Base-by-base conservation (phyloP, 768 basidiomycete genomes). In the Lactifluus echinatus region DNA sequence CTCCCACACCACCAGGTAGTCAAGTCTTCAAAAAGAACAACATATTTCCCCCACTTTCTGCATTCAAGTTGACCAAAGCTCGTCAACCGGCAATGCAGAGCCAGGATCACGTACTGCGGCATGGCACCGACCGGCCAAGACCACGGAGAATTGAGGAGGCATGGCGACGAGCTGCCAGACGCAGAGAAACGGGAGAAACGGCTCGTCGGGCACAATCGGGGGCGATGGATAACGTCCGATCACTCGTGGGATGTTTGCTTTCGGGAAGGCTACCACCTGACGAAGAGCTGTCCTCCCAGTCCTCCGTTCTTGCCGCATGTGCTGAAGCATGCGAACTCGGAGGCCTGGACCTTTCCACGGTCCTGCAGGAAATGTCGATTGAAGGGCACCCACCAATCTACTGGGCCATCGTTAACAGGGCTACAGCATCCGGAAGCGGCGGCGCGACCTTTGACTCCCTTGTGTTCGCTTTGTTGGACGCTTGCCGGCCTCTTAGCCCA, bases 301-400 rank as follows among this genome's bases (percentile, higher is more conserved):
- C 15, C 8, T 11, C 58, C n/a, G 76, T 84, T 31, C 74, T 88
- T 8, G 75, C 77, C 37, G 81, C 79, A 59, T 88, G 86, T 63
- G 74, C 76, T 3, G 79, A 80, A n/a, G 81, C 82, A 0, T 87
- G 86, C 60, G 63, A 68, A 12, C 64, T 73, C 0, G 73, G 80
- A 42, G 69, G 69, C n/a, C 55, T 87, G 1, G 76, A 81, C 1
- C 69, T 87, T 31, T 74, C 81, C 0, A 60, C 72, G 0, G 65
- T 88, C n/a, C 69, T 89, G 0, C 86, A 87, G 63, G 80, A 86
- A 51, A 76, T 68, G 34, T 78, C 70, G 6, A 80, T 87, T 33
- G 87, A 87, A 63, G 73, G 71, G 0, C 83, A 83, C 62, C 82
- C 82, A 0, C 81, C 84, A 0, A 63, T 89, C 5, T 88, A 88